Evolutionary conservation across 768 basidiomycete species (phyloP).

Genomic region (Leucocoprinus leucothites): DNA sequence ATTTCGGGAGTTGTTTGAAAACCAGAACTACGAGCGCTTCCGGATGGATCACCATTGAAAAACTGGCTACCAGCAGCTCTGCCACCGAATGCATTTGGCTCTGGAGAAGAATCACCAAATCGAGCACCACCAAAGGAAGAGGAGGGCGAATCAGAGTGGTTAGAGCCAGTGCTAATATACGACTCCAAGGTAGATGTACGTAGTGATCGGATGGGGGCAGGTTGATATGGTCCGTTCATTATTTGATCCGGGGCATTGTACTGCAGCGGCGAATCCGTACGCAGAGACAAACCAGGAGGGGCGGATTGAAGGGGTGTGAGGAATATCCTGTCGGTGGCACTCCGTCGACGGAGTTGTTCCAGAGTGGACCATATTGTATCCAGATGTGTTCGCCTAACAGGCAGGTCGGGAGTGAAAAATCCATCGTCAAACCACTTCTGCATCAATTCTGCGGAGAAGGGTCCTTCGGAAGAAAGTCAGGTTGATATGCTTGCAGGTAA

Average conservation of each 20-base stretch:
- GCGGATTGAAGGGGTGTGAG: slow-evolving; percentile 43
- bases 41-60: slow-evolving; percentile 28
- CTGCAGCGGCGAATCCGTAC: slow-evolving; percentile 47
- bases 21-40: slow-evolving; percentile 19
- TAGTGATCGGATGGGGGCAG: slow-evolving; percentile 58
- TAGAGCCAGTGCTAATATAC: slow-evolving; percentile 50
- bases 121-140: slow-evolving; percentile 66
- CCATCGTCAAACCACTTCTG: slow-evolving; percentile 93
- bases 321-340: slow-evolving; percentile 59
- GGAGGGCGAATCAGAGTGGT: slow-evolving; percentile 65
- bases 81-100: slow-evolving; percentile 55
- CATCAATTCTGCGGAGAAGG: slow-evolving; percentile 87
- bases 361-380: slow-evolving; percentile 70
- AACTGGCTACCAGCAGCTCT: slow-evolving; percentile 37
- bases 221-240: slow-evolving; percentile 60
- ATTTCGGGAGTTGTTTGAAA: slow-evolving; percentile 12
- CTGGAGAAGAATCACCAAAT: slow-evolving; percentile 68
- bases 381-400: slow-evolving; percentile 77
- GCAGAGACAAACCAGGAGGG: slow-evolving; percentile 55
- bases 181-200: slow-evolving; percentile 66
- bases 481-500: slow-evolving; percentile 10
- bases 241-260: slow-evolving; percentile 27
- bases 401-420: slow-evolving; percentile 80
- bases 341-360: slow-evolving; percentile 50
- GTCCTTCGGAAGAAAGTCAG: slow-evolving; percentile 47